phyloP scores from a whole-genome alignment of 768 basidiomycete species.

The Brasilioporus rufonigricans region DNA sequence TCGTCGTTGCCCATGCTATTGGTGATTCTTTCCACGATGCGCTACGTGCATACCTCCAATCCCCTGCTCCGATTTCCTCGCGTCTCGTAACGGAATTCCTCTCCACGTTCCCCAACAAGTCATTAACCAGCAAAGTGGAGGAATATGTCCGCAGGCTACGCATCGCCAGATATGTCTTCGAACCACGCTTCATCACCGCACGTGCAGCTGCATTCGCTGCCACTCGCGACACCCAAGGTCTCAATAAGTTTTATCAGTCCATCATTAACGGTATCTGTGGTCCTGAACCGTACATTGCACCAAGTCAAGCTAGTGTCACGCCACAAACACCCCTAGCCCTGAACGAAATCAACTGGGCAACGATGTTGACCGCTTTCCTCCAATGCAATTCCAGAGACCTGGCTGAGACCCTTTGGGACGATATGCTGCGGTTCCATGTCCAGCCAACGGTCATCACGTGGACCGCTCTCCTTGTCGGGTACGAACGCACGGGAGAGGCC shows the following conservation, averaged over 20 bases:
- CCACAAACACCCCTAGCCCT: slow-evolving; percentile 46
- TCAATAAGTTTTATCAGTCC: slow-evolving; percentile 50
- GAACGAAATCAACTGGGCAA: slow-evolving; percentile 58
- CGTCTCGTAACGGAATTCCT: slow-evolving; percentile 41
- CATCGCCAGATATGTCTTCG: slow-evolving; percentile 49
- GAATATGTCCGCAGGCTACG: slow-evolving; percentile 48
- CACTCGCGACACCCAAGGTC: slow-evolving; percentile 26
- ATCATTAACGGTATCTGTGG: slow-evolving; percentile 52
- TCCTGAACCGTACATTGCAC: slow-evolving; percentile 53
- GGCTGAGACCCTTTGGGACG: slow-evolving; percentile 66
- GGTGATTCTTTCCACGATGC: slow-evolving; percentile 57
- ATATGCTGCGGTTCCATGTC: slow-evolving; percentile 50
- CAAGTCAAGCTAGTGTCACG: slow-evolving; percentile 38
- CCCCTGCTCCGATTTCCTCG: slow-evolving; percentile 36
- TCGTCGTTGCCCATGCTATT: slow-evolving; percentile 60
- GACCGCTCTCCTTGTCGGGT: slow-evolving; percentile 69
- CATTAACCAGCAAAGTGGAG: slow-evolving; percentile 41
- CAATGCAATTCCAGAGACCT: slow-evolving; percentile 52
- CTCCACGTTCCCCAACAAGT: slow-evolving; percentile 33
- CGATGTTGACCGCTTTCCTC: slow-evolving; percentile 66
- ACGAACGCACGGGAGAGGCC: slow-evolving; percentile 48
- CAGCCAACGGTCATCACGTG: slow-evolving; percentile 58
- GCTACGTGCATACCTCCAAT: slow-evolving; percentile 41
- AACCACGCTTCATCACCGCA: slow-evolving; percentile 46
- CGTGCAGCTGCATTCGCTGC: slow-evolving; percentile 48